Conservation (phyloP, 2,329 filamentous ascomycete genomes). For the Aspergillus novofumigatus region DNA sequence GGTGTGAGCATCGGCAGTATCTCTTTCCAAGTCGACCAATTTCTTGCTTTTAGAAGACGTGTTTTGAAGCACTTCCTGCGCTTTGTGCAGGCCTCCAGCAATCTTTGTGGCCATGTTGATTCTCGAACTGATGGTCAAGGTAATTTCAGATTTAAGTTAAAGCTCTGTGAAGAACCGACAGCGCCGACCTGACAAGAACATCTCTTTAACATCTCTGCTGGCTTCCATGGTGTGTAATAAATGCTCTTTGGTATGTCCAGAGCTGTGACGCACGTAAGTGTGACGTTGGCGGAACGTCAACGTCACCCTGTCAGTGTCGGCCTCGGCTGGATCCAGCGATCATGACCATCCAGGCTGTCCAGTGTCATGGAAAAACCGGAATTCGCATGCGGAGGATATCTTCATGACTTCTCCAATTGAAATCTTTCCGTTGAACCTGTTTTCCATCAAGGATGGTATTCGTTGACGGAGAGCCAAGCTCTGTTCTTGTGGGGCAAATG, state of each 20-base stretch:
- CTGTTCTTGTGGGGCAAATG: not conserved
- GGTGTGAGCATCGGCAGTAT: constrained; percentile 55
- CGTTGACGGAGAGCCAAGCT: not conserved
- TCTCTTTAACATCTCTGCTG: not conserved
- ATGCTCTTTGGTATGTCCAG: not conserved
- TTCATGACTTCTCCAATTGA: not conserved
- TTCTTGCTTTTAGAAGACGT: constrained; percentile 43
- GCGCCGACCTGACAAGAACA: not conserved
- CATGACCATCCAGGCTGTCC: not conserved
- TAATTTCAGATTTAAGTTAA: not conserved
- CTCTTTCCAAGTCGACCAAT: constrained; percentile 53
- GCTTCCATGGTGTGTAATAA: not conserved
- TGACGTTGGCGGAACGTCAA: constrained; percentile 10
- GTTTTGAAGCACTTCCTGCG: constrained; percentile 23
- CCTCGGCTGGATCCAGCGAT: not conserved
- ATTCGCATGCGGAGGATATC: constrained; percentile 1
- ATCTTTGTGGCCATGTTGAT: constrained; percentile 23
- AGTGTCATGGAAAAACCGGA: not conserved
- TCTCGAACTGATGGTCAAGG: not conserved
- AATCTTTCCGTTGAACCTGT: not conserved
- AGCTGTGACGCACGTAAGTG: constrained; percentile 1
- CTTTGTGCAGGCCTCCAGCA: constrained; percentile 27
- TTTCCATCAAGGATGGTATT: not conserved
- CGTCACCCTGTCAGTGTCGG: constrained; percentile 8
- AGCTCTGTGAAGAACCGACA: not conserved